Evolutionary conservation across 176 grass and related monocot species (phyloP), one percentile per base, ranked within the genome.

Genomic region (Pharus latifolius): DNA sequence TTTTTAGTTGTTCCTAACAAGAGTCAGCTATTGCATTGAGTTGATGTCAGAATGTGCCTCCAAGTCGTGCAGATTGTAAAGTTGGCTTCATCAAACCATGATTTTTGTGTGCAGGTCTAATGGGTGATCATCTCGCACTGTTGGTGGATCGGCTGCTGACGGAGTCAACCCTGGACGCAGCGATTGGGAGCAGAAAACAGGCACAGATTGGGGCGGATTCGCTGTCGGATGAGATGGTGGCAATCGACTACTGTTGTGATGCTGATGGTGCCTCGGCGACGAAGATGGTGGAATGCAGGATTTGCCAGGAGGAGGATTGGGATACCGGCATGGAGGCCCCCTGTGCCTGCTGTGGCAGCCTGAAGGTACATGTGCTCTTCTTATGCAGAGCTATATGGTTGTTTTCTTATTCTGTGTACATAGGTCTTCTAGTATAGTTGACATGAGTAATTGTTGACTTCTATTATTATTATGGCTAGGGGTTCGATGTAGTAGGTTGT

Each of bases 81-180:
- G 27, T 29, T 42, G 48, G 29, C 60, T 48, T 75, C 50, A 7
- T 49, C 59, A 33, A 78, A 65, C 52, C 74, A 37, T 51, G 52
- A 15, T 40, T 27, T 65, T 7, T 7, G 32, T 76, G 37, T 26
- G 57, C 65, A 74, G 80, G 66, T 25, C 25, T 33, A 11, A 98
- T 98, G 95, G 95, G 87, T 66, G 95, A 99, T 42, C 90, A 99
- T 79, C 84, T 94, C n/a, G 83, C 87, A 71, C 77, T 99, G 83
- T 63, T 91, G 24, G 95, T 99, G 71, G 95, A 99, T 47, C 89
- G 84, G 7, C 82, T 99, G 29, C 82, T 98, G 40, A 93, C 90
- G 12, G 95, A 93, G 56, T 88, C 87, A 37, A 94, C 95, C 13
- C 84, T 98, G 59, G 89, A 91, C 58, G 90, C 82, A 9, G 84